phyloP scores from a whole-genome alignment of 2,329 filamentous ascomycete genomes.

The Penicillium sp. region DNA sequence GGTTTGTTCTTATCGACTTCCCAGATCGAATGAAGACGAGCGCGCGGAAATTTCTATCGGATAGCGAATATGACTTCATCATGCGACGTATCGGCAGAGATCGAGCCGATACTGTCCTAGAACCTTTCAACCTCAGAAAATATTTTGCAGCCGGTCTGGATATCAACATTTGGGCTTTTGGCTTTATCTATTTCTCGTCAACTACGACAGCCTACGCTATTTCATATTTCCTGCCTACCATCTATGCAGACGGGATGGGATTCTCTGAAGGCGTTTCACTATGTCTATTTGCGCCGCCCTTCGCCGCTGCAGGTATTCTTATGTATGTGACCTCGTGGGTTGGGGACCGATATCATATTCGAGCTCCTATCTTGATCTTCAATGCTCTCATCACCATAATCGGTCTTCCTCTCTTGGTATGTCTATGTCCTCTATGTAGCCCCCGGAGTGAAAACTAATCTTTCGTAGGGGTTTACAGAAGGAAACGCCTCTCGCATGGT shows the following conservation, averaged over 20 bases:
- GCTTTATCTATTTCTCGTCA: conserved; percentile 28
- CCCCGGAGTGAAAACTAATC: not conserved
- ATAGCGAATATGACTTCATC: conserved; percentile 46
- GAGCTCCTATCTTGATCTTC: conserved; percentile 26
- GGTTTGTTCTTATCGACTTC: conserved; percentile 64
- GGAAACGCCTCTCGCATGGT: conserved; percentile 24
- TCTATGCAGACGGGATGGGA: conserved; percentile 25
- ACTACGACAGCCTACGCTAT: conserved; percentile 19
- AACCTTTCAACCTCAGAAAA: conserved; percentile 49
- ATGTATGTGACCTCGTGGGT: conserved; percentile 25
- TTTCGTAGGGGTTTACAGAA: conserved; percentile 15
- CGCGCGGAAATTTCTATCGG: conserved; percentile 51
- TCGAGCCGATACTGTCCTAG: conserved; percentile 52
- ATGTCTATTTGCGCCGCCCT: conserved; percentile 31
- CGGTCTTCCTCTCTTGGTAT: conserved; percentile 28
- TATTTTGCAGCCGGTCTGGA: conserved; percentile 53
- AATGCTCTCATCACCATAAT: conserved; percentile 26
- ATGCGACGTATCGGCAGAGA: conserved; percentile 53
- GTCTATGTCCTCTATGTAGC: not conserved
- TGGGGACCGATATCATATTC: conserved; percentile 28
- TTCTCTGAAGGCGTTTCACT: conserved; percentile 25
- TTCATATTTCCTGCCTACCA: conserved; percentile 20
- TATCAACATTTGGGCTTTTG: conserved; percentile 61
- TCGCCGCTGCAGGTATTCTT: conserved; percentile 24
- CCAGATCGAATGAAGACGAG: conserved; percentile 55